phyloP scores from a whole-genome alignment of 768 basidiomycete genomes.

The Leccinum fibrillosum region DNA sequence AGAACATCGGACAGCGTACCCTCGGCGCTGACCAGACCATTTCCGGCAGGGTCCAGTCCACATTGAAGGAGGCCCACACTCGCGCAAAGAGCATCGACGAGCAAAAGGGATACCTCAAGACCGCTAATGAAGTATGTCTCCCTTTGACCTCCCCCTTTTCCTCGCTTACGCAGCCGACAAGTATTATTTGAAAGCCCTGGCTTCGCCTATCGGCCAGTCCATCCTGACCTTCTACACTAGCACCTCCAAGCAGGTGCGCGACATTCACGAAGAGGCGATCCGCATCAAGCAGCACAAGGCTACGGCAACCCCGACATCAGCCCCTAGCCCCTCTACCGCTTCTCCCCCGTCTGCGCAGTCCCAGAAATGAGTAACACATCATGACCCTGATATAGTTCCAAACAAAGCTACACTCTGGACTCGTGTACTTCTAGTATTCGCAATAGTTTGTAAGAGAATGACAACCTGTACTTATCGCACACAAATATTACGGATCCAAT shows the following conservation, averaged over 20 bases:
- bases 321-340: constrained; percentile 5
- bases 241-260: constrained; percentile 82
- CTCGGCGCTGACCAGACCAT: constrained; percentile 82
- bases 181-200: constrained; percentile 77
- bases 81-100: constrained; percentile 78
- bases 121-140: constrained; percentile 57
- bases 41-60: constrained; percentile 66
- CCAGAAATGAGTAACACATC: constrained; percentile 4
- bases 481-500: too few species aligned
- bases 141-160: not conserved
- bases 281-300: constrained; percentile 71
- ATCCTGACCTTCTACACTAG: constrained; percentile 81
- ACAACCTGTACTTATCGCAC: not conserved
- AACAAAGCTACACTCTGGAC: not conserved
- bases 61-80: constrained; percentile 58
- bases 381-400: not conserved
- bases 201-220: constrained; percentile 74
- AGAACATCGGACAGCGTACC: constrained; percentile 61
- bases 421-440: constrained; percentile 10
- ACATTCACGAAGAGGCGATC: constrained; percentile 91
- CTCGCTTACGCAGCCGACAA: constrained; percentile 26
- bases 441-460: not conserved
- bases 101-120: constrained; percentile 71
- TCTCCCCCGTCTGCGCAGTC: constrained; percentile 9
- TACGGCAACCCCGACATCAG: constrained; percentile 11